Percentiles rank a stretch among this genome's conserved stretches.
Conservation (phyloP, 2,329 filamentous ascomycete species). For the Fusarium devonianum region DNA sequence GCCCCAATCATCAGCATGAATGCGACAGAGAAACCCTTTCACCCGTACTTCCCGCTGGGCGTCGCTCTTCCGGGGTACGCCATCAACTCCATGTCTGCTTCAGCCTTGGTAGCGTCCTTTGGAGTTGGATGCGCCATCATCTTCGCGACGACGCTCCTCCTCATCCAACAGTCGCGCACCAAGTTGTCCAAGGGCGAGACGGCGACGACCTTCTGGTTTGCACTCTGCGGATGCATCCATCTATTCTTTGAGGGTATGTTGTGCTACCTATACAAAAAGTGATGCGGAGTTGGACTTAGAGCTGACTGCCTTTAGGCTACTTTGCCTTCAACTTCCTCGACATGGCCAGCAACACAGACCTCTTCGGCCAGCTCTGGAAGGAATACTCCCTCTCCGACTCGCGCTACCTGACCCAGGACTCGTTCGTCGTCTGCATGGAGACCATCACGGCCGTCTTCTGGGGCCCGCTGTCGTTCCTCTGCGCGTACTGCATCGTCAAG, state of each 20-base stretch:
- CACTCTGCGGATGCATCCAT: conserved; percentile 67
- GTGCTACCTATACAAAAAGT: no score
- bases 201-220: conserved; percentile 75
- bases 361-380: conserved; percentile 65
- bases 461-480: conserved; percentile 60
- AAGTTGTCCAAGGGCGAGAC: conserved; percentile 62
- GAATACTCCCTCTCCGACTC: conserved; percentile 65
- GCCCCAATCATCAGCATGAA: conserved; percentile 9
- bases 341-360: conserved; percentile 50
- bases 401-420: conserved; percentile 60
- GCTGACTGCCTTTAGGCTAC: no score
- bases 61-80: conserved; percentile 68
- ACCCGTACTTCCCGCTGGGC: conserved; percentile 77
- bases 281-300: no score
- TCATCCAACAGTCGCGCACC: conserved; percentile 62
- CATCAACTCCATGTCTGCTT: conserved; percentile 68
- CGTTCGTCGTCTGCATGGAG: conserved; percentile 65
- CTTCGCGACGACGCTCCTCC: conserved; percentile 61
- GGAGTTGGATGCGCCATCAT: conserved; percentile 62
- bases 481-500: conserved; percentile 53
- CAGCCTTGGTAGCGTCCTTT: conserved; percentile 67
- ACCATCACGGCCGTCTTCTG: conserved; percentile 59
- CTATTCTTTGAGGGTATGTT: conserved; percentile 51
- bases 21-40: conserved; percentile 40
- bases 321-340: conserved; percentile 53